Conservation (phyloP, 768 basidiomycete genomes). For the Phallus indusiatus region DNA sequence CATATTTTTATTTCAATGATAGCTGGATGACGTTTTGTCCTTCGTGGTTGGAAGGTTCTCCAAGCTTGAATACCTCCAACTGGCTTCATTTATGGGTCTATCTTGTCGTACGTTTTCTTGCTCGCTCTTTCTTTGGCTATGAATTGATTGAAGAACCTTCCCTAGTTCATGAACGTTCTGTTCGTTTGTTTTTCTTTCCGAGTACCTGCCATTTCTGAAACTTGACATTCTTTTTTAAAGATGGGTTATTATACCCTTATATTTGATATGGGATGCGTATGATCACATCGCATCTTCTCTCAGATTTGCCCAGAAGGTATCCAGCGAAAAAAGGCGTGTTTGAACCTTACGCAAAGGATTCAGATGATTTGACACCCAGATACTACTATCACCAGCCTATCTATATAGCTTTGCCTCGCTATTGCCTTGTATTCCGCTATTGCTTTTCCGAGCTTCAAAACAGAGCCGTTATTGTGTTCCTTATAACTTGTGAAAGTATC, state of each 20-base stretch:
- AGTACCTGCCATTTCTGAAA: not conserved
- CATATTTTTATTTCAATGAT: not conserved
- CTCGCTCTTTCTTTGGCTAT: not conserved
- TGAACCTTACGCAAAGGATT: not conserved
- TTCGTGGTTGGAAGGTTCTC: slow-evolving; percentile 73
- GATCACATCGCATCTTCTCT: slow-evolving; percentile 54
- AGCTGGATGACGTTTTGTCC: slow-evolving; percentile 88
- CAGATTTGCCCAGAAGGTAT: slow-evolving; percentile 24
- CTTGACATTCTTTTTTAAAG: slow-evolving; percentile 29
- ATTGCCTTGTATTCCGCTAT: no score
- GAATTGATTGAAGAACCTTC: not conserved
- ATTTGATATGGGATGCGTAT: slow-evolving; percentile 74
- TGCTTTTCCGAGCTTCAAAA: no score
- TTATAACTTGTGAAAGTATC: no score
- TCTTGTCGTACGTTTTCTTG: slow-evolving; percentile 50
- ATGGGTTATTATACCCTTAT: slow-evolving; percentile 72
- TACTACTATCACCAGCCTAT: no score
- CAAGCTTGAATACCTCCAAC: slow-evolving; percentile 63
- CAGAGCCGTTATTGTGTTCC: no score
- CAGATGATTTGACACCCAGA: no score
- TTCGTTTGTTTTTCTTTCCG: slow-evolving; percentile 28
- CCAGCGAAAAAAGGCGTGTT: slow-evolving; percentile 15
- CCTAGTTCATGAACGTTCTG: slow-evolving; percentile 78
- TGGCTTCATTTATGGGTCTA: slow-evolving; percentile 71
- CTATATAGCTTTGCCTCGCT: no score